Base-by-base conservation (phyloP, 1,139 yeast species). In the Saccharomyces hybrid region DNA sequence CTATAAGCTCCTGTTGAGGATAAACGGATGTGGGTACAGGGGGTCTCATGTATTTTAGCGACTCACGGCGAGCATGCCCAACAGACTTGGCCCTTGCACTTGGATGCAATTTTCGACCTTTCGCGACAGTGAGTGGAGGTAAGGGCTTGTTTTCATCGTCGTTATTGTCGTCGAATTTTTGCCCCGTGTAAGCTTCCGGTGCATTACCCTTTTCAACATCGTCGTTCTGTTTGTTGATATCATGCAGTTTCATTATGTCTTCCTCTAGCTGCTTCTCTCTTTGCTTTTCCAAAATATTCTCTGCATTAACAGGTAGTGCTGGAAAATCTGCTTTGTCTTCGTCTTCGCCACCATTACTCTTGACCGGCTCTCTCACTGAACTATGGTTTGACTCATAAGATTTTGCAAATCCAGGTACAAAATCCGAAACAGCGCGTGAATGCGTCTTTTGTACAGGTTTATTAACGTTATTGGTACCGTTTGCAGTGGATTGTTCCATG, bases 61-160 rank as follows among this genome's bases (percentile, higher is more conserved):
- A 76, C 53, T 82, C 83, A 64, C 81, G 83, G 60, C 88, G 78
- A 27, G 80, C 78, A 66, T 87, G 91, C 14, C 96, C 95, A 57
- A 88, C 82, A 12, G 95, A 86, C 66, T 86, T 87, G 3, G 96
- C 95, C 63, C 96, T 79, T 0, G 95, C 95, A 8, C 89, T 82
- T 21, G 95, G 95, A 69, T 87, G 95, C 63, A 78, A 73, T 57
- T 73, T 75, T 49, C 68, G 69, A 19, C 62, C 61, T 46, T 68
- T 67, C 2, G 64, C 54, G 6, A 58, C 49, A 16, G 48, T 32
- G 42, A 58, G 52, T 16, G 55, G 55, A 24, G 60, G 60, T 19
- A 61, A 51, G 16, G 64, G 62, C 50, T 57, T 56, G 47, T 58
- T 59, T 31, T 55, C 57, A 44, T 51, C 55, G 38, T 24, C 24